Evolutionary conservation across 2,329 filamentous ascomycete genomes (phyloP), one percentile per base, ranked within the genome.

Genomic region (Ophiostoma tasmaniense): DNA sequence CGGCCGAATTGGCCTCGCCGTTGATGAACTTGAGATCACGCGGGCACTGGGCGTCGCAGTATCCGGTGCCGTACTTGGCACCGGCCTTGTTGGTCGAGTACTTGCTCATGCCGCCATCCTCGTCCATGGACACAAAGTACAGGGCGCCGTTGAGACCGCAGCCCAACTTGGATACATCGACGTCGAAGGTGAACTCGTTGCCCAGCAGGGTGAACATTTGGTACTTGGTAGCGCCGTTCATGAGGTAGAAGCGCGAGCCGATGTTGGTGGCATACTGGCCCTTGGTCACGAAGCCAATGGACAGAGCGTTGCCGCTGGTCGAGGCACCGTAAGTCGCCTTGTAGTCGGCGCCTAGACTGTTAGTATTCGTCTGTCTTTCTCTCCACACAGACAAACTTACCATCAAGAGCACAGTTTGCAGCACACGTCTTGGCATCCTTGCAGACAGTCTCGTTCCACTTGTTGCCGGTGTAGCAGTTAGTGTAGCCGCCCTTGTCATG

Each of bases 111-210:
- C 83, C 83, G 72, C 83, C 83, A 68, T 84, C 81, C 37, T 79
- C 76, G 39, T 83, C 80, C 84, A 86, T 86, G 71, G 81, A 73
- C 25, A 73, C 74, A 61, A 75, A 77, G 73, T 89, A 88, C 30
- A 89, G 76, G 35, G 87, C 87, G 67, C 86, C 87, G 67, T 71
- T 69, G 70, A 89, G 78, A 70, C 88, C 88, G 73, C 88, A 90
- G 64, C 82, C 83, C 37, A 89, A 79, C 72, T 83, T 82, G 62
- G 86, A 87, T 52, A 87, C 82, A 75, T 90, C 87, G 28, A 89
- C 86, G 68, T 88, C 86, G 71, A 90, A 88, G 30, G 85, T 84
- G 76, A 90, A 85, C 76, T 90, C 87, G 74, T 85, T 80, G 77
- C 84, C 84, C 65, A 84, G 80, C 66, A 89, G 79, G 69, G 84